These are phyloP conservation scores for Scheffersomyces titani DNA, from an alignment of 1,139 yeast genomes.

Conservation along the genomic window DNA sequence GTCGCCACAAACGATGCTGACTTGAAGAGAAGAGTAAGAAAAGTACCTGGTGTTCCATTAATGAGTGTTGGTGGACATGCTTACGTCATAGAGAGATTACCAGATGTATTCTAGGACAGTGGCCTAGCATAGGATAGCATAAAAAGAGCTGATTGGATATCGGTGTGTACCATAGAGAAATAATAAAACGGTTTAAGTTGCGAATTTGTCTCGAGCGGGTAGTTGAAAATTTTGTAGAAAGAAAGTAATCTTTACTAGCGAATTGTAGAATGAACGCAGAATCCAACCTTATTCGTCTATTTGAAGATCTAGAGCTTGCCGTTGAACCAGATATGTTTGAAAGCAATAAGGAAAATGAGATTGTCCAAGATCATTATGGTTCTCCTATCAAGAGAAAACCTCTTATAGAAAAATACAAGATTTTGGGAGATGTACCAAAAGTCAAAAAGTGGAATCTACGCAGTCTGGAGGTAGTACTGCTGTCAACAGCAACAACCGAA, in stretches of 20 bases:
- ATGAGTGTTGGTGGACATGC: constrained; percentile 95
- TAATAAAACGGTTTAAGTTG: background rate
- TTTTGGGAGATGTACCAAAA: background rate
- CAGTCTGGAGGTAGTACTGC: background rate
- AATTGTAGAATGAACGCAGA: background rate
- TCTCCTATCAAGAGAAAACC: background rate
- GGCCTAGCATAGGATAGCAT: background rate
- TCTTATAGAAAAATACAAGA: background rate
- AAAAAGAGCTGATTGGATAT: constrained; percentile 6
- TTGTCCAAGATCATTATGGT: background rate
- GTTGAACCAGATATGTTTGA: background rate
- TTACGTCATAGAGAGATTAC: constrained; percentile 90
- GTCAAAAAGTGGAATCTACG: background rate
- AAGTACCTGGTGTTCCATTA: constrained; percentile 95
- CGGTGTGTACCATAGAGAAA: constrained; percentile 2
- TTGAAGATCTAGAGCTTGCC: background rate
- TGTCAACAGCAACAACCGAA: background rate
- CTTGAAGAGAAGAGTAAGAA: constrained; percentile 86
- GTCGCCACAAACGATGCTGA: constrained; percentile 99
- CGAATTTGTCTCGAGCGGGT: background rate
- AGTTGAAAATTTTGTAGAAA: background rate
- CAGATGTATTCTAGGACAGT: constrained; percentile 73
- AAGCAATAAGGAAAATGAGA: background rate
- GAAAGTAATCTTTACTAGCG: background rate
- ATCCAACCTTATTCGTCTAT: background rate